Evolutionary conservation across 352 stramenopile genomes (phyloP), one percentile per base, ranked within the genome.

Genomic region (Pythium graminicola): DNA sequence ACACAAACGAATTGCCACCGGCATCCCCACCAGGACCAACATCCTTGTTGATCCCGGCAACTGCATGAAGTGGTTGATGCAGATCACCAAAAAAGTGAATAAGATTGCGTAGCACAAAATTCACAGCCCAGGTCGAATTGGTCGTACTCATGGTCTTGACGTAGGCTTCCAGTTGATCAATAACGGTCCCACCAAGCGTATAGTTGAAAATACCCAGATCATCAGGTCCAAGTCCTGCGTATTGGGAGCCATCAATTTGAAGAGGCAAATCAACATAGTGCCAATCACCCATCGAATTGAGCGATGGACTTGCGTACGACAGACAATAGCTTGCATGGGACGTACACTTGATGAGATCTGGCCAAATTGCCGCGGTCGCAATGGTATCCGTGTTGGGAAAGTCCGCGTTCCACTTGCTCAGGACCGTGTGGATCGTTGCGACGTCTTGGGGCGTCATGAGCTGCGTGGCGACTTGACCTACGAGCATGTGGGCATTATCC

Each of bases 211-310:
- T 16, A 11, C 35, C 35, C 7, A 42, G 35, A 16, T 42, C 35
- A 17, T 42, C 35, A 17, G 35, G 35, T 11, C 11, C 35, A 17
- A 42, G 35, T 11, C 35, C 35, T 7, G 35, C 35, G 13, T n/a
- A 47, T 26, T 47, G 20, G 3, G 17, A 13, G 23, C 78, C 73
- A 35, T 78, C 69, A 29, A 79, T 72, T 56, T 79, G 67, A 39
- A 77, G 54, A 13, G 78, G 78, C 23, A 89, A 52, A 47, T 89
- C 58, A 38, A 85, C 69, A 60, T 85, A 89, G 63, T 89, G 78
- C 78, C 78, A 89, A 39, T 74, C 55, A 51, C 69, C 72, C 62
- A 81, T 78, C 35, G 60, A 57, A 19, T 65, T 65, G 54, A 81
- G 54, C 6, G 78, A 86, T 22, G 78, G 75, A 17, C 27, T 55